Conservation (phyloP, 1,139 yeast genomes). For the Debaryomyces fabryi region DNA sequence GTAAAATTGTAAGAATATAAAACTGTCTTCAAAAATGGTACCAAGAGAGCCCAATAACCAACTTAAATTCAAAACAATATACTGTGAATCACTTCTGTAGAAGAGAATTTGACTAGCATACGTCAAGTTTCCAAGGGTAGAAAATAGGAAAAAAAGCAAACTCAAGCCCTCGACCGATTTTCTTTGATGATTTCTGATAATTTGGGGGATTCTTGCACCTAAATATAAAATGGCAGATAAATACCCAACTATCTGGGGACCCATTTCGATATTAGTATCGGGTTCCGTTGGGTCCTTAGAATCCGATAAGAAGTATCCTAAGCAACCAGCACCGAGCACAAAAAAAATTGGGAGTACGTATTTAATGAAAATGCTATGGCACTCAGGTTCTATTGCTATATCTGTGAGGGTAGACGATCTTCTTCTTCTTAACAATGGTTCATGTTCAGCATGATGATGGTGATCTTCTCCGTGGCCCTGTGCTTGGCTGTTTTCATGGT, state of each 20-base stretch:
- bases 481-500: background rate
- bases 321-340: constrained; percentile 67
- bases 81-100: constrained; percentile 62
- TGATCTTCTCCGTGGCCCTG: constrained; percentile 5
- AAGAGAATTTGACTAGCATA: constrained; percentile 75
- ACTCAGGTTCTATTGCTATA: constrained; percentile 45
- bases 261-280: constrained; percentile 38
- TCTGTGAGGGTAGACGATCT: constrained; percentile 48
- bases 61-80: constrained; percentile 63
- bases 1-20: constrained; percentile 68
- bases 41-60: constrained; percentile 80
- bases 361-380: constrained; percentile 49
- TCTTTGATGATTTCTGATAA: constrained; percentile 66
- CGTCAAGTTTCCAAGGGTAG: constrained; percentile 74
- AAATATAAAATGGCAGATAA: constrained; percentile 68
- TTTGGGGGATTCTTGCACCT: constrained; percentile 82
- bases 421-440: constrained; percentile 34
- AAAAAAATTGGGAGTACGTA: constrained; percentile 63
- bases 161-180: constrained; percentile 77
- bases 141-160: constrained; percentile 71
- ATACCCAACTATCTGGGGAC: constrained; percentile 75
- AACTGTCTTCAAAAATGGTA: constrained; percentile 66
- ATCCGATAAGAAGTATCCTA: constrained; percentile 61
- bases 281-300: constrained; percentile 20
- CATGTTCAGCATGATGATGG: constrained; percentile 12